These are phyloP conservation scores for Aspergillus cejpii DNA, from an alignment of 2,329 filamentous ascomycete species.

Conservation along the genomic window DNA sequence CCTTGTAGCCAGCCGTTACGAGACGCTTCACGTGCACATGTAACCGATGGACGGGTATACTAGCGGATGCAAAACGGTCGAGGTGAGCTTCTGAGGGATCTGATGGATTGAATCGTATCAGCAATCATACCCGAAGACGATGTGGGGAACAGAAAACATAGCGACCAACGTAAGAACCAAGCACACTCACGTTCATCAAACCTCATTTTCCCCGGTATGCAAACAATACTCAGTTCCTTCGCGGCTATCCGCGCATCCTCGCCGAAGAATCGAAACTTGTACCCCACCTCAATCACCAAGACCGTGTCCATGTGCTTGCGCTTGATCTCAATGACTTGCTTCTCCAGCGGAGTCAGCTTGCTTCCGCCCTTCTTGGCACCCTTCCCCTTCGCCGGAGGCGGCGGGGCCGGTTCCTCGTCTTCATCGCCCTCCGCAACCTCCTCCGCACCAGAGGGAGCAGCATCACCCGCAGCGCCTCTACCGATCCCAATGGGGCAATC, in stretches of 20 bases:
- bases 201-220: conserved; percentile 88
- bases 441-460: conserved; percentile 46
- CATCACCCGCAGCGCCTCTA: conserved; percentile 52
- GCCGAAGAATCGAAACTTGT: conserved; percentile 96
- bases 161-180: background rate
- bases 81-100: conserved; percentile 86
- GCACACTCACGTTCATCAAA: conserved; percentile 73
- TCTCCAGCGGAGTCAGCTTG: conserved; percentile 91
- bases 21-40: conserved; percentile 91
- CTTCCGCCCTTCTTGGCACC: conserved; percentile 57
- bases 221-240: conserved; percentile 88
- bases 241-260: conserved; percentile 86
- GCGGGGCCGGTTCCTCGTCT: conserved; percentile 45
- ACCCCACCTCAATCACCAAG: conserved; percentile 89
- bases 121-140: background rate
- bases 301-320: conserved; percentile 81
- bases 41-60: conserved; percentile 84
- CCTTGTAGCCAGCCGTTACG: conserved; percentile 87
- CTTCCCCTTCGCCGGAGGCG: conserved; percentile 41
- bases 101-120: conserved; percentile 21
- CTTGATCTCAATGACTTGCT: conserved; percentile 91
- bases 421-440: conserved; percentile 56
- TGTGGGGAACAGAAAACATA: too few relatives aligned
- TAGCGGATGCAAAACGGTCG: conserved; percentile 87
- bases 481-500: conserved; percentile 68